Evolutionary conservation across 345 rosid genomes (phyloP), one percentile per base, ranked within the genome.

Genomic region (Brassica nigra): DNA sequence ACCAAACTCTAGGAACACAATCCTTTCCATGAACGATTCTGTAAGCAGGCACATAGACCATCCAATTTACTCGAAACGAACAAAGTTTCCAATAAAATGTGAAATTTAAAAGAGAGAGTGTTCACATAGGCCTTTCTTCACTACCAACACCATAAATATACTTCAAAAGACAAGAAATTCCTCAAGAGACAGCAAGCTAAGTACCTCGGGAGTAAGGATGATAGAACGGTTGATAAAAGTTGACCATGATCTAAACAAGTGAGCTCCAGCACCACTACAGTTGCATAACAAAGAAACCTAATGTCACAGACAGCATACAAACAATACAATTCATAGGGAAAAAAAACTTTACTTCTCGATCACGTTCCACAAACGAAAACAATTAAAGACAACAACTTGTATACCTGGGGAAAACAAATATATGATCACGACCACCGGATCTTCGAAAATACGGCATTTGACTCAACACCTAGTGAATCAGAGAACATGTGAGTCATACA

Each of bases 341-440:
- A 28, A 76, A 10, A n/a, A 80, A 64, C 14, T 47, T 33, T 5
- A 74, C 3, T 10, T 9, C 10, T 28, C 1, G 36, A 37, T 64
- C 2, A 81, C 7, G 62, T 63, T 58, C 31, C 3, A 70, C 44
- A 66, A 8, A 27, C 33, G 3, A 69, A 29, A 20, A 5, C 15
- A 66, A 11, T 10, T 10, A 28, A 31, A 49, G 33, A 49, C 0
- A 10, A 18, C 36, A 76, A 34, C 8, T 81, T 4, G 0, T 12
- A 69, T 82, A 93, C 99, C 99, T 95, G 1, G 98, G 99, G 81
- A 95, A 95, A 71, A 95, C 90, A 71, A 95, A 91, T 65, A 95
- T 75, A 84, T 95, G 99, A 74, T 95, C 90, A n/a, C 97, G 97
- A 71, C 99, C 99, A 54, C 91, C 97, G 0, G 99, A 93, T 54